Evolutionary conservation across 2,329 filamentous ascomycete genomes (phyloP).

Genomic region (Cyphellophora attinorum): DNA sequence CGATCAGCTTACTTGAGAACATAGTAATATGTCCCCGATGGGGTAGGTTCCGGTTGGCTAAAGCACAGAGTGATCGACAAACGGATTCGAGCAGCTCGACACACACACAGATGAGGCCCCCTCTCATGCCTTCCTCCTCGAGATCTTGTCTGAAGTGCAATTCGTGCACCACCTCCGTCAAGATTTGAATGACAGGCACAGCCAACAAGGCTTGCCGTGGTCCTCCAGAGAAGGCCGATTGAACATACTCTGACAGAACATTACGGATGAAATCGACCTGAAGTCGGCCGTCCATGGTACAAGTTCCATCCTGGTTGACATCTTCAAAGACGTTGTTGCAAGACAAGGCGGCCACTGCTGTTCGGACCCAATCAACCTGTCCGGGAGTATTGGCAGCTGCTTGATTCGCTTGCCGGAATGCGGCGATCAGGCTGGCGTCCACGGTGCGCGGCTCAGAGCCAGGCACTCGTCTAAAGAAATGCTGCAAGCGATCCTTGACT

Average conservation of each 20-base stretch:
- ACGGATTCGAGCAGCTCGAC: background rate
- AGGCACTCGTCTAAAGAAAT: constrained; percentile 6
- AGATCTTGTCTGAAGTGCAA: constrained; percentile 10
- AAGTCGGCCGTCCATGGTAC: constrained; percentile 7
- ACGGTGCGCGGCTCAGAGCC: background rate
- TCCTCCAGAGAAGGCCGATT: constrained; percentile 2
- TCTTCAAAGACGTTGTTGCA: constrained; percentile 6
- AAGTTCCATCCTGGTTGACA: constrained; percentile 8
- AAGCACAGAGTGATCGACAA: background rate
- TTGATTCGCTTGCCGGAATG: constrained; percentile 1
- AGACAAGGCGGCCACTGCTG: constrained; percentile 1
- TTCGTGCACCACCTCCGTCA: constrained; percentile 1
- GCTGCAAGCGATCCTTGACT: constrained; percentile 5
- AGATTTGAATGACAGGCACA: constrained; percentile 2
- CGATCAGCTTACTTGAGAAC: background rate
- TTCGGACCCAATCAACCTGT: background rate
- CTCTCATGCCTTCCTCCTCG: constrained; percentile 2
- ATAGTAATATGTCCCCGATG: background rate
- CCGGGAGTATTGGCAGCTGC: background rate
- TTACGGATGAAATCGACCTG: constrained; percentile 12
- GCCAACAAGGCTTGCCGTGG: constrained; percentile 3
- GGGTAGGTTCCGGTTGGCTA: background rate
- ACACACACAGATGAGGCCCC: background rate
- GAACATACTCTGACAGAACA: constrained; percentile 11
- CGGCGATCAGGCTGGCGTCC: background rate